Percentiles rank a stretch among this genome's conserved stretches.
These are phyloP conservation scores for Nakaseomyces delphensis DNA, from an alignment of 1,139 yeast genomes.

Conservation along the genomic window DNA sequence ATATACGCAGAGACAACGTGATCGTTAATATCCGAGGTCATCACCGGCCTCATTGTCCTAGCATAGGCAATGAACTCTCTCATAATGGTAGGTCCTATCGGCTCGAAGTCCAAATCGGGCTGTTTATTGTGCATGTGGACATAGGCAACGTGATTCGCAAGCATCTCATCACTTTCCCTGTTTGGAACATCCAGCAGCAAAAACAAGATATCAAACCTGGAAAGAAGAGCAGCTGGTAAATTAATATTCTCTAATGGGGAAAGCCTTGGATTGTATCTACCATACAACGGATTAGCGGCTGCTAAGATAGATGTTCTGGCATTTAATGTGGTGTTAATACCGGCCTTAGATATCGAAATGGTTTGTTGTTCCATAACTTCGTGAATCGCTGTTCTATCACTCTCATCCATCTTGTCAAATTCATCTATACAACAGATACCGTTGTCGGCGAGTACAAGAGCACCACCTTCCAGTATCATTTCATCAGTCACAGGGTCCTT, in stretches of 20 bases:
- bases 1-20: conserved; percentile 83
- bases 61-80: conserved; percentile 88
- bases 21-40: conserved; percentile 81
- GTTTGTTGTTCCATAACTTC: conserved; percentile 99
- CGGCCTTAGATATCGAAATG: conserved; percentile 94
- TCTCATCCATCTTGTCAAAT: conserved; percentile 97
- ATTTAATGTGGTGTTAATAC: conserved; percentile 90
- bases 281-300: conserved; percentile 95
- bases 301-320: conserved; percentile 95
- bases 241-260: conserved; percentile 95
- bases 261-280: conserved; percentile 82
- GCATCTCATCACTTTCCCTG: conserved; percentile 68
- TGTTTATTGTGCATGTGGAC: conserved; percentile 91
- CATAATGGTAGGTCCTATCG: conserved; percentile 70
- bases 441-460: conserved; percentile 90
- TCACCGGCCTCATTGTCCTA: conserved; percentile 74
- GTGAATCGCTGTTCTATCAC: conserved; percentile 94
- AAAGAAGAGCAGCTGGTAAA: conserved; percentile 89
- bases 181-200: conserved; percentile 79
- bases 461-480: conserved; percentile 98
- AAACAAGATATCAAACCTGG: conserved; percentile 89
- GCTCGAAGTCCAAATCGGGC: conserved; percentile 68
- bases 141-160: conserved; percentile 89
- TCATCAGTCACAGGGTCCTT: conserved; percentile 98
- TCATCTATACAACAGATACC: conserved; percentile 99